Evolutionary conservation across 257 asterid species (phyloP), one percentile per base, ranked within the genome.

Genomic region (Fraxinus cuspidata): DNA sequence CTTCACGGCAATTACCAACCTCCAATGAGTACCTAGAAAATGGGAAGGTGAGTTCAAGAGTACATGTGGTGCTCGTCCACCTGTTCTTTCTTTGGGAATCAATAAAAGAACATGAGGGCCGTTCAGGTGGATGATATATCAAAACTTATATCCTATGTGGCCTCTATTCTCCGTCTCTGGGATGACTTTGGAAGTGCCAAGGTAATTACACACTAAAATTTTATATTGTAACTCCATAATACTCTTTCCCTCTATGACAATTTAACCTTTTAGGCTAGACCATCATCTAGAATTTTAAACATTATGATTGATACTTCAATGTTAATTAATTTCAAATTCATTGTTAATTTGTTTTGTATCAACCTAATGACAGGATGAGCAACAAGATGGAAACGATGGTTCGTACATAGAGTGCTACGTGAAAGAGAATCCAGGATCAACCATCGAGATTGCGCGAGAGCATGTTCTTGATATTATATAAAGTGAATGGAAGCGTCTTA

Each of bases 381-480:
- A 84, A 6, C 88, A 87, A 84, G 78, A 77, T 40, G 90, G 90
- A 15, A 21, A 73, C 12, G 90, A 85, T 53, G 87, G 91, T 11
- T 87, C 89, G 0, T 87, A 84, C 19, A 49, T 87, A 6, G 79
- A 85, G 19, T 87, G 78, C 82, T 85, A 79, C 75, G 32, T 89
- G 81, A 81, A 86, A 68, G 86, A 89, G 23, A 74, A 80, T 23
- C 4, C 71, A 1, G 84, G 58, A 7, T 60, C 74, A 1, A 56
- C 88, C 6, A 3, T 74, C 25, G 81, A 87, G 56, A 66, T 11
- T 23, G 89, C 84, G 1, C 70, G 80, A 49, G 74, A 78, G n/a
- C 83, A 72, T 60, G 86, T 85, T 27, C 7, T 66, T 27, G 32
- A 70, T 27, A 77, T 79, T 83, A 77, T 84, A 56, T 80, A 84